A percentile compares a stretch with the other conserved stretches of the same genome.
Conservation (phyloP, 2,329 filamentous ascomycete genomes). For the Pseudogymnoascus sp. region DNA sequence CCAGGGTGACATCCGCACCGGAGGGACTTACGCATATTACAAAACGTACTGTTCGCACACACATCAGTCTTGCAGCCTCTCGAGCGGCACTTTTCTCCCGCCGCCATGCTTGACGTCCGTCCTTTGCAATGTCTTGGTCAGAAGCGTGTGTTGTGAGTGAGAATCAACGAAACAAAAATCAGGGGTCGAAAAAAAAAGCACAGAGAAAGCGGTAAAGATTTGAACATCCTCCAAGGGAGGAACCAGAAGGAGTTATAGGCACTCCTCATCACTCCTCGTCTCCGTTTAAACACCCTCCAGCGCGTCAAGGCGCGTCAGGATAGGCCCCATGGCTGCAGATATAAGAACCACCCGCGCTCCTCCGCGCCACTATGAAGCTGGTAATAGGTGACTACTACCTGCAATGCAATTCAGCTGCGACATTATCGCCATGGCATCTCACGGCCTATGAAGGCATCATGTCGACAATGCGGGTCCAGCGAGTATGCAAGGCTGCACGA, state of each 20-base stretch:
- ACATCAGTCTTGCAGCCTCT: neutral
- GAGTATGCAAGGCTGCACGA: neutral
- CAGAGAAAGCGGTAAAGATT: neutral
- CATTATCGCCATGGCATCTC: neutral
- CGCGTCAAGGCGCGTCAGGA: neutral
- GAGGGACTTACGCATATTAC: neutral
- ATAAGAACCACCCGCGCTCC: neutral
- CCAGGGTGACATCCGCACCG: neutral
- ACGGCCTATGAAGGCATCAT: constrained; percentile 14
- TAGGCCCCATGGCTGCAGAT: neutral
- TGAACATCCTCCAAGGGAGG: neutral
- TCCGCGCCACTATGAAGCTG: neutral
- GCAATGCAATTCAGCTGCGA: neutral
- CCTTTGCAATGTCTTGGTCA: neutral
- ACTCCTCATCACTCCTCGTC: neutral
- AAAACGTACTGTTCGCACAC: neutral
- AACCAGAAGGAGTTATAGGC: neutral
- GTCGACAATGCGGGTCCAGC: neutral
- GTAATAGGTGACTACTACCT: constrained; percentile 45
- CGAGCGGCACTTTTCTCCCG: neutral
- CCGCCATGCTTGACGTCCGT: neutral
- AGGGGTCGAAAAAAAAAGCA: neutral
- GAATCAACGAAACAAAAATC: neutral
- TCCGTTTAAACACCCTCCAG: neutral
- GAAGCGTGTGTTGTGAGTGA: neutral